Conservation (phyloP, 139 green algal genomes). For the Closterium sp. region DNA sequence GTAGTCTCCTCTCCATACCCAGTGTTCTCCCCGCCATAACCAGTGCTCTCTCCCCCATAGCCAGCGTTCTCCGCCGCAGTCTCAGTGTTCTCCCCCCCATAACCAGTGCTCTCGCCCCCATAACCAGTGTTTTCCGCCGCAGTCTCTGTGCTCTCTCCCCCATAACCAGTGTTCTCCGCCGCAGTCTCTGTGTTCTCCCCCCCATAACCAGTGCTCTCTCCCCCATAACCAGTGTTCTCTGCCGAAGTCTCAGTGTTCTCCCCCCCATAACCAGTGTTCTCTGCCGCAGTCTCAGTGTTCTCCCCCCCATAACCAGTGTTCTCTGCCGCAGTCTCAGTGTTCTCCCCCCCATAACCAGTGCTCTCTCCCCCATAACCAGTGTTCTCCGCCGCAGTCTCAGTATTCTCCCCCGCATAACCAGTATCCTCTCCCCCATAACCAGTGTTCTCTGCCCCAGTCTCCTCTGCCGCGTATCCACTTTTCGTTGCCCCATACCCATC, state of each 20-base stretch:
- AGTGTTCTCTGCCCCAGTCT: no score
- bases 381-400: background rate
- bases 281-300: no score
- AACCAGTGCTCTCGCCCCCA: background rate
- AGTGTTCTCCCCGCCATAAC: background rate
- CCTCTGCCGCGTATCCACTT: no score
- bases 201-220: background rate
- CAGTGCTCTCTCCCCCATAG: no score
- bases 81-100: background rate
- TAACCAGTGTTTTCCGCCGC: no score
- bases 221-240: no score
- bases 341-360: background rate
- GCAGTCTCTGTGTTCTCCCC: background rate
- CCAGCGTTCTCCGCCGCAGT: no score
- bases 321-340: background rate
- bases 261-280: background rate
- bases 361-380: background rate
- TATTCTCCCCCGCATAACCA: background rate
- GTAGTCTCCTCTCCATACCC: background rate
- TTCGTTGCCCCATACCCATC: no score
- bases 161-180: no score
- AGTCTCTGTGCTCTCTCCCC: background rate
- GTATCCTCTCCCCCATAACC: background rate
- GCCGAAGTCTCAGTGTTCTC: background rate
- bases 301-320: background rate